These are phyloP conservation scores for Fraxinus baroniana DNA, from an alignment of 305 asterid genomes.

Conservation along the genomic window DNA sequence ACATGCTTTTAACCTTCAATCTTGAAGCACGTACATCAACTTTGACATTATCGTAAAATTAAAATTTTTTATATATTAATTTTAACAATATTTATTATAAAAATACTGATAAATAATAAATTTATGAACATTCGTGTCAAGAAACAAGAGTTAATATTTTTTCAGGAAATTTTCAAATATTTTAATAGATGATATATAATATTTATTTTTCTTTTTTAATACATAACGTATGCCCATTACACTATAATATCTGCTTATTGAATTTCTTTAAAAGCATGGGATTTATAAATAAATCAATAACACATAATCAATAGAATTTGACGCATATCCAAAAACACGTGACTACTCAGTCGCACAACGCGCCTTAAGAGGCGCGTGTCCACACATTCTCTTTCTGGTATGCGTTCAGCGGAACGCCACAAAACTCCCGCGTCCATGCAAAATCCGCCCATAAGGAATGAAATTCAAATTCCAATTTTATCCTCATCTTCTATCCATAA, in stretches of 20 bases:
- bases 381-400: slow-evolving; percentile 25
- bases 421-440: slow-evolving; percentile 79
- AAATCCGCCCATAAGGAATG: slow-evolving; percentile 13
- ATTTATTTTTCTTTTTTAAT: too few relatives aligned
- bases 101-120: too few relatives aligned
- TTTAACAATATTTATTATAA: too few relatives aligned
- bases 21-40: too few relatives aligned
- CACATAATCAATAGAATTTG: not conserved
- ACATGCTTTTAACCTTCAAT: too few relatives aligned
- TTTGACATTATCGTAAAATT: too few relatives aligned
- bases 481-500: slow-evolving; percentile 16
- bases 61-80: too few relatives aligned
- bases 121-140: too few relatives aligned
- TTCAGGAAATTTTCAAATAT: too few relatives aligned
- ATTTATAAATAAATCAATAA: not conserved
- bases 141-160: too few relatives aligned
- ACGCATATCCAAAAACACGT: not conserved
- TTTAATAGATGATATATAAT: too few relatives aligned
- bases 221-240: not conserved
- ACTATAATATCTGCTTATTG: not conserved
- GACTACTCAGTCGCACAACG: slow-evolving; percentile 17
- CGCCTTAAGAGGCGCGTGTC: slow-evolving; percentile 28
- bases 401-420: slow-evolving; percentile 44
- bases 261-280: not conserved
- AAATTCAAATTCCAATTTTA: slow-evolving; percentile 14